Base-by-base conservation (phyloP, 495 filamentous ascomycete species). In the Penicillium manginii region DNA sequence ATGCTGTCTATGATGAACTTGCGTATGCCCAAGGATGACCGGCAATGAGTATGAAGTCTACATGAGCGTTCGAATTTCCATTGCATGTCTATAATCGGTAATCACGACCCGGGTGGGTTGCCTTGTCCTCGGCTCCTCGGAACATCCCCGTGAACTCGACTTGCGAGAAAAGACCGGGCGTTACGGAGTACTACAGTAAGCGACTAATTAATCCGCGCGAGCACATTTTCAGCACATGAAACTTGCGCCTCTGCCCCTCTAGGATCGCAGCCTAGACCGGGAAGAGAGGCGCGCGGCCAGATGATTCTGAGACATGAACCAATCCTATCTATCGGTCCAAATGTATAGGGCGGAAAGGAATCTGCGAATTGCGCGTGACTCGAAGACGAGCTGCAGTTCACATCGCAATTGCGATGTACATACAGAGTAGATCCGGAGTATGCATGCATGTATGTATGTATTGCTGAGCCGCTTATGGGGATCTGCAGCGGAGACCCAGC, bases 1-100 rank as follows among this genome's bases (percentile, higher is more conserved):
- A 70, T 98, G 56, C 78, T 98, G 61, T 87, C 86, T 4, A 82
- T 92, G 79, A 87, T 97, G 91, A 90, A 91, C 26, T 76, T 97
- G 61, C 76, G 81, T 33, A 74, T 96, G 58, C 93, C 93, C 0
- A 79, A 89, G 58, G 90, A 96, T 67, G 92, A 96, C 52, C 73
- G 74, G 19, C 45, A 51, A 42, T 64, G 48, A 60, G 26, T 15
- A 18, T 35, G 45, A 26, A 47, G 9, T 23, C 45, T 14, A 12
- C 9, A 47, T n/a, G 9, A 23, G 9, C 10, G 10, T 19, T 23
- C 45, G 15, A 23, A 26, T 12, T 47, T 47, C 45, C 21, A 47
- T n/a, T 26, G n/a, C 40, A 7, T 45, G 17, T 45, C 15, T 19
- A 45, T 21, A 45, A 45, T 45, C 9, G 40, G 40, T 17, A n/a